phyloP scores from a whole-genome alignment of 345 rosid species.

The Eucalyptus erythrocorys region DNA sequence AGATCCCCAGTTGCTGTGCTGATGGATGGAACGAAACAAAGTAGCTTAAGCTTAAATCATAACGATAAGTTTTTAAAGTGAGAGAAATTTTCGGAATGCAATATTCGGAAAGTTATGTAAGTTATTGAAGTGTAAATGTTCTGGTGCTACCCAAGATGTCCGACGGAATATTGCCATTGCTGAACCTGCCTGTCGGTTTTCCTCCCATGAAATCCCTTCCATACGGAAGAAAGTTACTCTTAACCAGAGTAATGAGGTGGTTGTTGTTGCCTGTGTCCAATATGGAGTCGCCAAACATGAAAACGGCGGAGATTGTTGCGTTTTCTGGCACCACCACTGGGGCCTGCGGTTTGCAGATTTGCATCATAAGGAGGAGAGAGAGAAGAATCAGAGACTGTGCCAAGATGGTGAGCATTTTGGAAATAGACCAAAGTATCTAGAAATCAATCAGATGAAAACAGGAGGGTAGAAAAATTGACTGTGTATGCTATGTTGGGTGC shows the following conservation, averaged over 20 bases:
- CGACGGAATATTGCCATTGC: constrained; percentile 21
- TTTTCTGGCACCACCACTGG: not conserved
- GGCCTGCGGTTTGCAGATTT: not conserved
- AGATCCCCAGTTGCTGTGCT: constrained; percentile 12
- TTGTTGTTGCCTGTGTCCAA: constrained; percentile 31
- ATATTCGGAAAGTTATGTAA: not conserved
- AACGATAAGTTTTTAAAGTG: not conserved
- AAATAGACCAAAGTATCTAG: not conserved
- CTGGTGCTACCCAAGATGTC: constrained; percentile 12
- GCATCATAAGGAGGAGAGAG: not conserved
- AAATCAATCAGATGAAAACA: not conserved
- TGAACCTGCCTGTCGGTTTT: constrained; percentile 23
- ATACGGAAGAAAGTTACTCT: constrained; percentile 30
- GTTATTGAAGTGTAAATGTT: not conserved
- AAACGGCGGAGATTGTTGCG: not conserved
- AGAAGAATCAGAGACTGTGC: not conserved
- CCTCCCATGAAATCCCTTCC: constrained; percentile 21
- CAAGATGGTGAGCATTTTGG: not conserved
- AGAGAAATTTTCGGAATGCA: not conserved
- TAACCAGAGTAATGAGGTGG: not conserved
- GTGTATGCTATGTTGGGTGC: not conserved
- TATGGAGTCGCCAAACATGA: constrained; percentile 30
- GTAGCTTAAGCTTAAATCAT: not conserved
- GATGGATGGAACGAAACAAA: not conserved
- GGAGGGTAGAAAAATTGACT: not conserved